Evolutionary conservation across 2,329 filamentous ascomycete genomes (phyloP).

Genomic region (Colletotrichum graminicola): DNA sequence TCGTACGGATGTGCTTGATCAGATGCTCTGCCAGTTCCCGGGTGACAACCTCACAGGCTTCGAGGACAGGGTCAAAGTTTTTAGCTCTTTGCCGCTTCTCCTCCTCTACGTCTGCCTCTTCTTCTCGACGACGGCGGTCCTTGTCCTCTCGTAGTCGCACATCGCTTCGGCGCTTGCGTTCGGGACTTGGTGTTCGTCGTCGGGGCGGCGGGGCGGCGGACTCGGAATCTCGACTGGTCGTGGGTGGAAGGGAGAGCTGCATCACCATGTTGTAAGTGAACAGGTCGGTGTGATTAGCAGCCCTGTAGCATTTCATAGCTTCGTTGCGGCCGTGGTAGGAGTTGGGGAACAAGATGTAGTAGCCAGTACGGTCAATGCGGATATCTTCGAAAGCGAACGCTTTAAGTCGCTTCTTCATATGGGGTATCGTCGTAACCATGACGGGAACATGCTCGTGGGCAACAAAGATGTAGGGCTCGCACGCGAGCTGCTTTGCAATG

Average conservation of each 20-base stretch:
- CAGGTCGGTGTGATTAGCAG: slow-evolving; percentile 83
- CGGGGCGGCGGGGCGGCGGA: slow-evolving; percentile 44
- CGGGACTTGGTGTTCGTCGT: slow-evolving; percentile 54
- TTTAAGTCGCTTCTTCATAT: slow-evolving; percentile 91
- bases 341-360: slow-evolving; percentile 91
- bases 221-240: slow-evolving; percentile 36
- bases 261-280: slow-evolving; percentile 95
- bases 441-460: slow-evolving; percentile 89
- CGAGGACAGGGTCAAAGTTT: slow-evolving; percentile 89
- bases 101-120: slow-evolving; percentile 86
- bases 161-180: slow-evolving; percentile 54
- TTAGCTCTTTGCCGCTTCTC: slow-evolving; percentile 90
- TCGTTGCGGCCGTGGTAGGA: slow-evolving; percentile 82
- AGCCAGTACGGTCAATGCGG: slow-evolving; percentile 85
- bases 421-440: slow-evolving; percentile 84
- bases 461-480: slow-evolving; percentile 91
- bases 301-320: slow-evolving; percentile 81
- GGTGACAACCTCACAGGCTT: slow-evolving; percentile 83
- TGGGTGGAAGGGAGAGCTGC: slow-evolving; percentile 71
- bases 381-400: slow-evolving; percentile 85
- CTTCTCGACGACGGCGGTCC: slow-evolving; percentile 75
- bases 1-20: slow-evolving; percentile 87
- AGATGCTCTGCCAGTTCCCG: slow-evolving; percentile 88
- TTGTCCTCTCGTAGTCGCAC: slow-evolving; percentile 73
- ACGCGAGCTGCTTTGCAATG: slow-evolving; percentile 77